These are phyloP conservation scores for Oryza longistaminata DNA, from an alignment of 176 grass and related monocot species.

Conservation along the genomic window DNA sequence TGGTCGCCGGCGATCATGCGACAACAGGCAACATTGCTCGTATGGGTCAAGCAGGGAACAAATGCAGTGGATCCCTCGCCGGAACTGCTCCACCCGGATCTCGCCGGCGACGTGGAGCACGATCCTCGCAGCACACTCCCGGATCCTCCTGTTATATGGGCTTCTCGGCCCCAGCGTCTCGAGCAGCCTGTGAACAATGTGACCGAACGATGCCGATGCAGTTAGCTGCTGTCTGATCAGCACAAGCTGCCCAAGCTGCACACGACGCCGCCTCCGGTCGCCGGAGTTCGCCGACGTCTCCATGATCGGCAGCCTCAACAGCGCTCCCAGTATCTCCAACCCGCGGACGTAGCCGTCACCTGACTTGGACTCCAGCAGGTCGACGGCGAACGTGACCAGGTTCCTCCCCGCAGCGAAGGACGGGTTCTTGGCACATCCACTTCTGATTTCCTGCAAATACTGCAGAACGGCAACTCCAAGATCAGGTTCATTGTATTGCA, in stretches of 20 bases:
- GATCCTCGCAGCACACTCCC: background rate
- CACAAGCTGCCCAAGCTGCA: background rate
- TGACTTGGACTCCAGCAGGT: background rate
- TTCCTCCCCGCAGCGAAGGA: background rate
- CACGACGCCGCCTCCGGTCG: too few relatives aligned
- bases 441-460: background rate
- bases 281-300: too few relatives aligned
- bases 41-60: background rate
- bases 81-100: background rate
- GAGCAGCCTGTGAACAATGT: background rate
- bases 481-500: rapidly evolving
- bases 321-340: background rate
- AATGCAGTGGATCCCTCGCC: background rate
- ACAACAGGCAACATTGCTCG: too few relatives aligned
- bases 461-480: background rate
- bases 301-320: too few relatives aligned
- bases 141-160: background rate
- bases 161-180: background rate
- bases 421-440: background rate
- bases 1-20: too few relatives aligned
- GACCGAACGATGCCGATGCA: background rate
- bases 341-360: background rate
- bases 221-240: background rate
- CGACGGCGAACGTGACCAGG: background rate
- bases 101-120: background rate